Evolutionary conservation across 192 early-diverging fungal genomes (phyloP).

Genomic region (Chytriomyces sp.): DNA sequence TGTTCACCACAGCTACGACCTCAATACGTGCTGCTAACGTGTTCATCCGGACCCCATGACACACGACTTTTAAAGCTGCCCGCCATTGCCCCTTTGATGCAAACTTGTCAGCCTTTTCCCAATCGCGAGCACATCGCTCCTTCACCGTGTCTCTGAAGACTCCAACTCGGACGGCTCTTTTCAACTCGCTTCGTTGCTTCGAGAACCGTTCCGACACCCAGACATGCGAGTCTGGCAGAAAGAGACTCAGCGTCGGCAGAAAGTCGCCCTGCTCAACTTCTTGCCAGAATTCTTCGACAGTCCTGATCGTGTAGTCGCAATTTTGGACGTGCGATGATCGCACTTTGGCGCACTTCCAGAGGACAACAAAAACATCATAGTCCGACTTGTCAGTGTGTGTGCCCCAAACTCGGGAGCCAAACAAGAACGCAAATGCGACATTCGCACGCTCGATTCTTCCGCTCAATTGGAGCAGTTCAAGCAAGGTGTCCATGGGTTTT

Average conservation of each 20-base stretch:
- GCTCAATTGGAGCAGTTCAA: too few relatives aligned
- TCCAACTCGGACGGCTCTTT: background rate
- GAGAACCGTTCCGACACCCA: too few relatives aligned
- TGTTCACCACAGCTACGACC: too few relatives aligned
- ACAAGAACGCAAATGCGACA: constrained; percentile 5
- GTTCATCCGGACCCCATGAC: too few relatives aligned
- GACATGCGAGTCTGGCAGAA: background rate
- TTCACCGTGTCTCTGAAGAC: background rate
- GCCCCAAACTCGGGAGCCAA: constrained; percentile 9
- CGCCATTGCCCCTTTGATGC: background rate
- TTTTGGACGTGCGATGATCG: background rate
- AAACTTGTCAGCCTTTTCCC: constrained; percentile 1
- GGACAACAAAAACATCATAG: background rate
- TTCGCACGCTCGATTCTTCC: background rate
- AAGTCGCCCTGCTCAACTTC: background rate
- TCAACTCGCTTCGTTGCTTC: too few relatives aligned
- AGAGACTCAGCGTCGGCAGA: background rate
- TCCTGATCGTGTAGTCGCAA: background rate
- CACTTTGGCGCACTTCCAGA: background rate
- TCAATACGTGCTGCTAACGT: too few relatives aligned
- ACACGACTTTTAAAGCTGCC: background rate
- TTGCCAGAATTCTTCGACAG: background rate
- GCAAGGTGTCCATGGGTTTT: too few relatives aligned
- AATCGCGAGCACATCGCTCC: background rate
- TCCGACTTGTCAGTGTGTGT: background rate